A percentile compares a stretch with the other conserved stretches of the same genome.
Evolutionary conservation across 345 rosid genomes (phyloP).

Genomic region (Citrus glauca): DNA sequence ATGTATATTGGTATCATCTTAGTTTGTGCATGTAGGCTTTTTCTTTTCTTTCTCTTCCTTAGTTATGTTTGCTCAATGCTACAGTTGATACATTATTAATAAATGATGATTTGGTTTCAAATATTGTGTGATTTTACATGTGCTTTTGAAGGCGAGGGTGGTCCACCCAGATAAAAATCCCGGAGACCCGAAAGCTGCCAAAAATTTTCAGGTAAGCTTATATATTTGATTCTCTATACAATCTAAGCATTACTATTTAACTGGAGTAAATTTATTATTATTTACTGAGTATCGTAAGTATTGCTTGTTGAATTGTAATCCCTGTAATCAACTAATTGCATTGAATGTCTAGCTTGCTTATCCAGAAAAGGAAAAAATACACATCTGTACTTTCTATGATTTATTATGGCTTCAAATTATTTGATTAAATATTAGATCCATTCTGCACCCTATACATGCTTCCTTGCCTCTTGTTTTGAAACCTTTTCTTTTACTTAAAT

Average conservation of each 20-base stretch:
- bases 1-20: neutral
- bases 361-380: neutral
- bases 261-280: neutral
- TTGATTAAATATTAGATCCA: neutral
- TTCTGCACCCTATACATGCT: neutral
- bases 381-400: neutral
- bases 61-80: neutral
- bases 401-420: neutral
- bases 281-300: neutral
- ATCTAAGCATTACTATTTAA: neutral
- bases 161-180: slow-evolving; percentile 99
- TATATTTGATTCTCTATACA: neutral
- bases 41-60: neutral
- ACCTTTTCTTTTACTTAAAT: slow-evolving; percentile 15
- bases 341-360: neutral
- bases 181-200: slow-evolving; percentile 84
- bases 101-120: neutral
- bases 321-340: neutral
- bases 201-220: slow-evolving; percentile 72
- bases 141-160: slow-evolving; percentile 60
- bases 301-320: neutral
- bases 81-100: neutral
- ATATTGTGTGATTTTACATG: neutral
- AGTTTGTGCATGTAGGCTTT: neutral
- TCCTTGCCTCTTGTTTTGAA: neutral